Evolutionary conservation across 1,139 yeast species (phyloP), one percentile per base, ranked within the genome.

Genomic region (Pichia sp.): DNA sequence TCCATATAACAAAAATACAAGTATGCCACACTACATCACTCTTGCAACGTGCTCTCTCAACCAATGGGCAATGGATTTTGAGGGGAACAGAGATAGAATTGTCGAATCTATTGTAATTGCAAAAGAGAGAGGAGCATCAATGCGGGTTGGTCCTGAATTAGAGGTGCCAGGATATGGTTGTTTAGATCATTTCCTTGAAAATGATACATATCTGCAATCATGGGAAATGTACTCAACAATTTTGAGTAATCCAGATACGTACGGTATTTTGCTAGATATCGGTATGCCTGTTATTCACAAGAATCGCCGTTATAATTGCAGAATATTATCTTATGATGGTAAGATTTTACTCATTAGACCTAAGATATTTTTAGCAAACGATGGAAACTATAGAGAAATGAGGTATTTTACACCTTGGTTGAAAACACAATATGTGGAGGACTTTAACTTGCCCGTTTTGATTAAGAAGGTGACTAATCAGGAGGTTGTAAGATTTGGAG

Each of bases 51-150:
- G 87, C 66, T 80, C 87, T 66, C 78, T 95, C 62, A 95, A 95
- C 72, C 99, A 95, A 79, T 95, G 99, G 99, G 97, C 99, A 0
- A 77, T 95, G 58, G 99, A 95, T 71, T 95, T 90, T 71, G 98
- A 93, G 70, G 99, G 99, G 5, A 95, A 95, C 70, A 79, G 96
- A 55, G 96, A 90, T 66, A 76, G 99, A 55, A 93, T 95, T 62
- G 67, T 93, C 42, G 85, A 86, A 65, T 86, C 96, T 58, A 92
- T 95, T 65, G 70, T 70, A 40, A 76, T 80, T 53, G 97, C 99
- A 54, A 92, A 92, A 66, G 70, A 72, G 26, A 78, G 75, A 58
- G 90, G 90, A 8, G 95, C 99, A 0, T 76, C 78, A 41, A 78
- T 95, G 54, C 79, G 99, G 67, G 97, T 95, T 23, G 99, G 99